phyloP scores from a whole-genome alignment of 305 asterid genomes.

The Stenogyne calaminthoides region DNA sequence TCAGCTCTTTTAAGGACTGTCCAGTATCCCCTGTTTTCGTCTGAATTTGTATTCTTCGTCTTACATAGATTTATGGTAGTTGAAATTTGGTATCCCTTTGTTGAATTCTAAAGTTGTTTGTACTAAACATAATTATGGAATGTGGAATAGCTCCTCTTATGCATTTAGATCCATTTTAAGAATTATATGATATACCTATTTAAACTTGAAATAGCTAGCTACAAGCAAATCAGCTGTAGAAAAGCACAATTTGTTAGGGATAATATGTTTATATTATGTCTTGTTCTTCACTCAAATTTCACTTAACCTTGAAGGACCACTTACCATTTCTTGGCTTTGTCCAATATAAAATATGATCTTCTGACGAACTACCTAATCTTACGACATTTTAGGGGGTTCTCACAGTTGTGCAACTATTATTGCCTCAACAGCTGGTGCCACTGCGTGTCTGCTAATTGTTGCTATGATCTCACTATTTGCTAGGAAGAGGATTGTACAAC shows the following conservation, averaged over 20 bases:
- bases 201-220: neutral
- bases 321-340: neutral
- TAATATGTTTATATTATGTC: neutral
- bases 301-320: neutral
- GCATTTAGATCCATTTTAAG: neutral
- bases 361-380: neutral
- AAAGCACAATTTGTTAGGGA: neutral
- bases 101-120: neutral
- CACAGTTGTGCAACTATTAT: slow-evolving; percentile 45
- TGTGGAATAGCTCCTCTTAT: no score
- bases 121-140: neutral
- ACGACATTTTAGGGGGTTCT: slow-evolving; percentile 42
- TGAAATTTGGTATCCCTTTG: neutral
- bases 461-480: slow-evolving; percentile 38
- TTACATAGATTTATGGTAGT: neutral
- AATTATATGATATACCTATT: no score
- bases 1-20: neutral
- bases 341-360: neutral
- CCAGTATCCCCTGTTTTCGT: neutral
- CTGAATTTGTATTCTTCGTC: neutral
- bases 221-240: neutral
- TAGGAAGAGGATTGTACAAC: slow-evolving; percentile 36
- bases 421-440: slow-evolving; percentile 42
- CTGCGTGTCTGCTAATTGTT: slow-evolving; percentile 44
- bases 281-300: neutral